A percentile compares a stretch with the other conserved stretches of the same genome.
Evolutionary conservation across 805 yeast species (phyloP).

Genomic region (Starmera caribaea): DNA sequence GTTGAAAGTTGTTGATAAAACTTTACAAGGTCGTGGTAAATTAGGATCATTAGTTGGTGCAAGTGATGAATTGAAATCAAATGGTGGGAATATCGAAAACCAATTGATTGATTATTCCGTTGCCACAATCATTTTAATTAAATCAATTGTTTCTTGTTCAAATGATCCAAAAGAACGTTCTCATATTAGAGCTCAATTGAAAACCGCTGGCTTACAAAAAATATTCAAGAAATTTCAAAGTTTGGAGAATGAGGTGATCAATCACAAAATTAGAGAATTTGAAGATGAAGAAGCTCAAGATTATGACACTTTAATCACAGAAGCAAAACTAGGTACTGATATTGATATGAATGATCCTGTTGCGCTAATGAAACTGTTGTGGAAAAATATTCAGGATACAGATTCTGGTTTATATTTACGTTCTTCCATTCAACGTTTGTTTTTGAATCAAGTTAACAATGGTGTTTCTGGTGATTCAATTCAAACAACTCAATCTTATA

Average conservation of each 20-base stretch:
- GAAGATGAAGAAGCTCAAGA: constrained; percentile 48
- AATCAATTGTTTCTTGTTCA: constrained; percentile 43
- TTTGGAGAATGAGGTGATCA: constrained; percentile 47
- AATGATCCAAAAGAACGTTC: constrained; percentile 32
- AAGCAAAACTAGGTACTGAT: constrained; percentile 26
- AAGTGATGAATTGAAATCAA: constrained; percentile 59
- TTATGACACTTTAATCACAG: constrained; percentile 31
- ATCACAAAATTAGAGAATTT: constrained; percentile 58
- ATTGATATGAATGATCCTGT: constrained; percentile 48
- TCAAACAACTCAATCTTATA: constrained; percentile 42
- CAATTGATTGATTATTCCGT: constrained; percentile 63
- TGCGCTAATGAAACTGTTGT: constrained; percentile 52
- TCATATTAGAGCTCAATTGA: constrained; percentile 50
- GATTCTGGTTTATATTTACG: constrained; percentile 41
- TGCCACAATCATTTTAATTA: constrained; percentile 60
- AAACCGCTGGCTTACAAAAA: constrained; percentile 44
- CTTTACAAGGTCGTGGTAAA: constrained; percentile 78
- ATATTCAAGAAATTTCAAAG: constrained; percentile 42
- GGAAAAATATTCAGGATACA: constrained; percentile 46
- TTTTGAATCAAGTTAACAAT: constrained; percentile 27
- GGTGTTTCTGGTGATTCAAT: constrained; percentile 36
- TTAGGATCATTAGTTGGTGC: constrained; percentile 92
- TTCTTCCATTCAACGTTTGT: constrained; percentile 45
- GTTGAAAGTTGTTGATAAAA: constrained; percentile 55
- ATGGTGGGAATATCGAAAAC: constrained; percentile 45